Evolutionary conservation across 2,329 filamentous ascomycete genomes (phyloP).

Genomic region (Didymella sp.): DNA sequence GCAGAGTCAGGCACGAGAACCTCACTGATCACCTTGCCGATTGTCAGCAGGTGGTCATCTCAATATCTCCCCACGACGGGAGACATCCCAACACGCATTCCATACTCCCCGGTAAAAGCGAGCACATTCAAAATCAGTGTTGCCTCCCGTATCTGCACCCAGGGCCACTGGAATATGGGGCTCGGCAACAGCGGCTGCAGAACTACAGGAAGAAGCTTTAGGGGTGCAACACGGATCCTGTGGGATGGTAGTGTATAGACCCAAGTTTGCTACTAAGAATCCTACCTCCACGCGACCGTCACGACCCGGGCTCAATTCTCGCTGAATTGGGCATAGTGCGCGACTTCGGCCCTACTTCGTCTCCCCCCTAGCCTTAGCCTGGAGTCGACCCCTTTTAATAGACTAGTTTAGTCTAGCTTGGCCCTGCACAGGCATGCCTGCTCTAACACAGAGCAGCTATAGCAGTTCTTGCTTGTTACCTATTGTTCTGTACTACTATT

Average conservation of each 20-base stretch:
- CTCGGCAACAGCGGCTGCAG: constrained; percentile 4
- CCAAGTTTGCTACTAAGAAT: constrained; percentile 4
- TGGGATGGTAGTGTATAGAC: constrained; percentile 4
- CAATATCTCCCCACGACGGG: constrained; percentile 2
- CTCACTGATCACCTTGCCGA: constrained; percentile 3
- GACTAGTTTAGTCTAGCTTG: not conserved
- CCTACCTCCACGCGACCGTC: constrained; percentile 7
- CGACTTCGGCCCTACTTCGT: constrained; percentile 9
- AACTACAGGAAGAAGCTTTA: constrained; percentile 1
- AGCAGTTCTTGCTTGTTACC: not conserved
- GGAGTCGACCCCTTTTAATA: constrained; percentile 7
- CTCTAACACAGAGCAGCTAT: not conserved
- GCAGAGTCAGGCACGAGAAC: constrained; percentile 2
- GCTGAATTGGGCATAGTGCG: constrained; percentile 3
- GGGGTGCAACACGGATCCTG: constrained; percentile 3
- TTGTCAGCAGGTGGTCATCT: constrained; percentile 2
- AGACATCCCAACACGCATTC: constrained; percentile 3
- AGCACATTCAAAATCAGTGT: constrained; percentile 3
- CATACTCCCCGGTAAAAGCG: constrained; percentile 2
- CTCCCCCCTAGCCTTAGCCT: constrained; percentile 1
- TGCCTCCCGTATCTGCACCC: constrained; percentile 4
- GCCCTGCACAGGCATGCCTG: constrained; percentile 3
- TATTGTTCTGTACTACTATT: constrained; percentile 1
- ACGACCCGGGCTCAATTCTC: constrained; percentile 4
- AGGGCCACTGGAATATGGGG: constrained; percentile 5